phyloP scores from a whole-genome alignment of 768 basidiomycete species.

The Leucocoprinus leucothites region DNA sequence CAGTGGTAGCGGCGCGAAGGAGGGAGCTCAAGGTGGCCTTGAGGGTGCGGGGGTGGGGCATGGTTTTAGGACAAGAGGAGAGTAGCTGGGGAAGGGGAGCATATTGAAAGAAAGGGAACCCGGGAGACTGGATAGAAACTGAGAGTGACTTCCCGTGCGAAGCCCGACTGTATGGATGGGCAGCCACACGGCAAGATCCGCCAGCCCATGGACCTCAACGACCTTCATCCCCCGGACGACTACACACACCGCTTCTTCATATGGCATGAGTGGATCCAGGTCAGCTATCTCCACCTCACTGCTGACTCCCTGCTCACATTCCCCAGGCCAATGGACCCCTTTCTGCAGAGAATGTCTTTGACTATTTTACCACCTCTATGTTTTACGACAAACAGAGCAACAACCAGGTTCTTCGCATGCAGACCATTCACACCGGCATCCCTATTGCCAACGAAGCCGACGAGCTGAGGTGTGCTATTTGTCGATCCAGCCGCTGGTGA shows the following conservation, averaged over 20 bases:
- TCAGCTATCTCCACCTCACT: conserved; percentile 20
- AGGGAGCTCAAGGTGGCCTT: conserved; percentile 10
- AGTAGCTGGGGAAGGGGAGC: conserved; percentile 15
- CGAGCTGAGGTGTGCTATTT: conserved; percentile 69
- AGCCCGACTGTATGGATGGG: conserved; percentile 1
- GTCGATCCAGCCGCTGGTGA: not conserved
- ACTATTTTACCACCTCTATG: conserved; percentile 88
- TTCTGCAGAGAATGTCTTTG: conserved; percentile 75
- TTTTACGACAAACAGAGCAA: conserved; percentile 95
- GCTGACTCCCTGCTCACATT: conserved; percentile 4
- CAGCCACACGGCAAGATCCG: not conserved
- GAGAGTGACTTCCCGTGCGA: conserved; percentile 29
- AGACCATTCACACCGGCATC: conserved; percentile 82
- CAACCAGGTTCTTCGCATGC: conserved; percentile 91
- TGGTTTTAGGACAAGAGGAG: conserved; percentile 18
- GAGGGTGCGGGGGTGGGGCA: conserved; percentile 15
- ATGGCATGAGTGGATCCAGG: conserved; percentile 91
- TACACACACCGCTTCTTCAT: conserved; percentile 83
- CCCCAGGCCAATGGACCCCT: conserved; percentile 73
- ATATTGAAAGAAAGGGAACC: conserved; percentile 29
- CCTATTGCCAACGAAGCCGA: conserved; percentile 78
- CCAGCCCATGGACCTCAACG: conserved; percentile 45
- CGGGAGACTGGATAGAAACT: conserved; percentile 29
- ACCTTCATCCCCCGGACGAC: conserved; percentile 79
- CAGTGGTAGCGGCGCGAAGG: conserved; percentile 3